Evolutionary conservation across 148 eudicot species (phyloP).

Genomic region (Rheum nobile): DNA sequence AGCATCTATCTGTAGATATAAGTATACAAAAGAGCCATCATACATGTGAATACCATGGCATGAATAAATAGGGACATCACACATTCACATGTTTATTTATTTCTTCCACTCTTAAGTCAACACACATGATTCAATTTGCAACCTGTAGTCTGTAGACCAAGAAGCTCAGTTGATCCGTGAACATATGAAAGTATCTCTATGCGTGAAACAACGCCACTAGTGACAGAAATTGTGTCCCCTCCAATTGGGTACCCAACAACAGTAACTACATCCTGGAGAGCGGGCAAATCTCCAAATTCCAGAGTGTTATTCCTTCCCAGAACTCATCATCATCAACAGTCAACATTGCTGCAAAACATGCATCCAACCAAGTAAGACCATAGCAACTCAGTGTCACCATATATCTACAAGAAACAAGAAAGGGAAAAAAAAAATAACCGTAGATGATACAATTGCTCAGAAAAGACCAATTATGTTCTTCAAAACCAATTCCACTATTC

Average conservation of each 20-base stretch:
- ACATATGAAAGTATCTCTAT: conserved; percentile 36
- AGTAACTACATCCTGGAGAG: conserved; percentile 32
- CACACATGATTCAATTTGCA: not conserved
- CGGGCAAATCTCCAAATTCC: conserved; percentile 29
- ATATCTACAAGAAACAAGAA: not conserved
- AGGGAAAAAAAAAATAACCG: not conserved
- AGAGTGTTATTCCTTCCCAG: conserved; percentile 25
- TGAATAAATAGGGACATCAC: not conserved
- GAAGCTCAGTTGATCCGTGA: conserved; percentile 41
- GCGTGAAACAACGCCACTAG: conserved; percentile 39
- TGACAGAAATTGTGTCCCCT: conserved; percentile 36
- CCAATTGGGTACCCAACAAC: conserved; percentile 40
- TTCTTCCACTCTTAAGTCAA: not conserved
- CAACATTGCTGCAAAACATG: conserved; percentile 19
- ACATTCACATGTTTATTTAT: not conserved
- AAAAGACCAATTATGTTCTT: not conserved
- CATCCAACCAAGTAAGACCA: not conserved
- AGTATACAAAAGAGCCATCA: not conserved
- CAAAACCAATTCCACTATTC: not conserved
- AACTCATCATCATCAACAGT: conserved; percentile 30
- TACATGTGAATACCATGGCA: not conserved
- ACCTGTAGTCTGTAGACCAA: conserved; percentile 44
- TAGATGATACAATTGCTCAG: not conserved
- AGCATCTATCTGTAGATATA: conserved; percentile 29
- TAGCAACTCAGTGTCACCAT: not conserved